Conservation (phyloP, 2,329 filamentous ascomycete genomes). For the Scopulariopsis brevicaulis region DNA sequence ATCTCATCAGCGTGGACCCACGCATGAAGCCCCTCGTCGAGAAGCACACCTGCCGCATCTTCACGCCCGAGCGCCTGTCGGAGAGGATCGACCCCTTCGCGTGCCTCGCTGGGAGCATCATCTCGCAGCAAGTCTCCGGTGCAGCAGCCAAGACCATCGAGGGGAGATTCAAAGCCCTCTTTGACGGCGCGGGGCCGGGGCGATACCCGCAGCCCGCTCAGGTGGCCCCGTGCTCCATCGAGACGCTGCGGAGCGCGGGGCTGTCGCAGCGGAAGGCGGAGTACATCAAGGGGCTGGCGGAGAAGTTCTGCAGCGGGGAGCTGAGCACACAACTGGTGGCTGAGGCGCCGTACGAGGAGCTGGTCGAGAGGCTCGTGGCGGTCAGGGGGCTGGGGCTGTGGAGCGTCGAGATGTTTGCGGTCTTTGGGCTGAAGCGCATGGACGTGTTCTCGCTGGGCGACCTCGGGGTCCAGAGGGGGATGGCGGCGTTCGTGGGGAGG, state of each 20-base stretch:
- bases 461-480: slow-evolving; percentile 86
- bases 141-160: slow-evolving; percentile 86
- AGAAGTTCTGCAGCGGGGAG: slow-evolving; percentile 67
- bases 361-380: slow-evolving; percentile 70
- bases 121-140: slow-evolving; percentile 92
- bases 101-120: slow-evolving; percentile 74
- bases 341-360: slow-evolving; percentile 71
- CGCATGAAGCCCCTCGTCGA: slow-evolving; percentile 63
- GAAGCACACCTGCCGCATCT: slow-evolving; percentile 64
- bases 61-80: slow-evolving; percentile 70
- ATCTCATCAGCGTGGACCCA: slow-evolving; percentile 63
- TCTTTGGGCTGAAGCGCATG: slow-evolving; percentile 86
- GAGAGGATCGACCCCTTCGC: slow-evolving; percentile 85
- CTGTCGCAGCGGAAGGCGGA: slow-evolving; percentile 92
- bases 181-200: slow-evolving; percentile 26
- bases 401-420: slow-evolving; percentile 97
- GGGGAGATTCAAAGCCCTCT: slow-evolving; percentile 69
- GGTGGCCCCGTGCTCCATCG: slow-evolving; percentile 52
- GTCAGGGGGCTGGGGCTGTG: slow-evolving; percentile 81
- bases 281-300: slow-evolving; percentile 77
- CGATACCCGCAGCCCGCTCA: slow-evolving; percentile 67
- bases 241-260: slow-evolving; percentile 69
- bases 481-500: slow-evolving; percentile 75
- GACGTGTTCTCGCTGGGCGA: slow-evolving; percentile 92
- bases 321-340: slow-evolving; percentile 66